Percentiles rank a stretch among this genome's conserved stretches.
phyloP scores from a whole-genome alignment of 495 filamentous ascomycete species.

The Rusavskia elegans region DNA sequence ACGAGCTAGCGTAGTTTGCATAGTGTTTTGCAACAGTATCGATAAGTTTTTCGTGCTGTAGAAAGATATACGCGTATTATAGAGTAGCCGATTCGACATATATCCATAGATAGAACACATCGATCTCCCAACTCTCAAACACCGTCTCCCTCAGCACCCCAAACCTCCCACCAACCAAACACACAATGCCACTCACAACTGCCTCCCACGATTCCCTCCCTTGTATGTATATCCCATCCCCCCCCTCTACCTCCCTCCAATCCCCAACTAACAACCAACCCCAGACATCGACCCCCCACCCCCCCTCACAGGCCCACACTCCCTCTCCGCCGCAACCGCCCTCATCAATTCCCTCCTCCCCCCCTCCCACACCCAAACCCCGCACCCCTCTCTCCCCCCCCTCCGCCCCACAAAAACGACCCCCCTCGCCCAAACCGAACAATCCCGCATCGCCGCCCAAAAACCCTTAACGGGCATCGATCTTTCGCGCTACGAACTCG shows the following conservation, averaged over 20 bases:
- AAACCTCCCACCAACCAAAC: neutral
- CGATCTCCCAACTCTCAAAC: too few species aligned
- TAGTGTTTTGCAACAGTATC: too few species aligned
- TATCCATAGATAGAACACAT: too few species aligned
- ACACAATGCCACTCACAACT: neutral
- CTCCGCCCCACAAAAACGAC: slow-evolving; percentile 50
- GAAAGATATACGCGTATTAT: too few species aligned
- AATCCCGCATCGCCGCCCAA: neutral
- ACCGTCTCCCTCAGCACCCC: neutral
- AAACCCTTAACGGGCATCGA: neutral
- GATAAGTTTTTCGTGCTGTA: too few species aligned
- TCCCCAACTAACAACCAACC: neutral
- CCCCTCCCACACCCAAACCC: slow-evolving; percentile 38
- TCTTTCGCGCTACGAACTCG: neutral
- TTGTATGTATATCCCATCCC: slow-evolving; percentile 32
- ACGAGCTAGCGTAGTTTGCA: too few species aligned
- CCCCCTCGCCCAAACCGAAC: slow-evolving; percentile 40
- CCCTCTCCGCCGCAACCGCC: neutral
- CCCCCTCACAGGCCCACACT: neutral
- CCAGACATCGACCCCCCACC: neutral
- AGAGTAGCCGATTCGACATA: too few species aligned
- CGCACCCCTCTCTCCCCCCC: slow-evolving; percentile 53
- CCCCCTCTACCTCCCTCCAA: neutral
- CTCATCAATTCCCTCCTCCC: slow-evolving; percentile 27
- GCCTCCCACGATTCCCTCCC: slow-evolving; percentile 67